Base-by-base conservation (phyloP, 495 filamentous ascomycete species). In the Copromyces sp. region DNA sequence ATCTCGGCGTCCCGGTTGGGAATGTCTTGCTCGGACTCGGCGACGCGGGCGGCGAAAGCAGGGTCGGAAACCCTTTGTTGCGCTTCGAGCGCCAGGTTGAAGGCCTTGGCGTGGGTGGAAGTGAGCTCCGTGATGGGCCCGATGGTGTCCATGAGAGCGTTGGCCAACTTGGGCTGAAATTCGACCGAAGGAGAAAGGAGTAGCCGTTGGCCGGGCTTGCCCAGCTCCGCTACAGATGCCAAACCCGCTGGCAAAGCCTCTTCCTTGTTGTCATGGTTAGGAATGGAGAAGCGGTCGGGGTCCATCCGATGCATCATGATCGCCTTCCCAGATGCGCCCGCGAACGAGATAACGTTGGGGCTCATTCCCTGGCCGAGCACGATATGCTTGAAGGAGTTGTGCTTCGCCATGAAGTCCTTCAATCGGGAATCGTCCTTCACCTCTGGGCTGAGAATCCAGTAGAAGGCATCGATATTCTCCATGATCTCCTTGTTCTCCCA, bases 371-470 rank as follows among this genome's bases (percentile, higher is more conserved):
- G 77, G 20, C 92, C 90, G 32, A 93, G 90, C 2, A 98, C 83
- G 14, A 94, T 83, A 81, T 99, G 95, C 77, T 90, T 85, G 45
- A 91, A 79, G 29, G 87, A 78, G 2, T 83, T 78, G 77, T 87
- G 87, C 17, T 84, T 81, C 44, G 85, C 75, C 79, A 97, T 92
- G 76, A 97, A 98, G 17, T 87, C 77, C 38, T 82, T 84, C 16
- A 98, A 76, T 59, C 83, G 84, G 9, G 84, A 78, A 76, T 95
- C 86, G 3, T 86, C 79, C 12, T 83, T 82, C n/a, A 97, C 85
- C 0, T 87, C 89, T 16, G 84, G 83, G 3, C 92, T 91, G 8
- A 97, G 84, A 69, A 93, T 91, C 94, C 94, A 99, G 71, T 94
- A 85, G 38, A 96, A 89, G 38, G 85, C 89, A 37, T 85, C 82